Conservation (phyloP, 2,329 filamentous ascomycete genomes). For the Apiospora malaysiana region DNA sequence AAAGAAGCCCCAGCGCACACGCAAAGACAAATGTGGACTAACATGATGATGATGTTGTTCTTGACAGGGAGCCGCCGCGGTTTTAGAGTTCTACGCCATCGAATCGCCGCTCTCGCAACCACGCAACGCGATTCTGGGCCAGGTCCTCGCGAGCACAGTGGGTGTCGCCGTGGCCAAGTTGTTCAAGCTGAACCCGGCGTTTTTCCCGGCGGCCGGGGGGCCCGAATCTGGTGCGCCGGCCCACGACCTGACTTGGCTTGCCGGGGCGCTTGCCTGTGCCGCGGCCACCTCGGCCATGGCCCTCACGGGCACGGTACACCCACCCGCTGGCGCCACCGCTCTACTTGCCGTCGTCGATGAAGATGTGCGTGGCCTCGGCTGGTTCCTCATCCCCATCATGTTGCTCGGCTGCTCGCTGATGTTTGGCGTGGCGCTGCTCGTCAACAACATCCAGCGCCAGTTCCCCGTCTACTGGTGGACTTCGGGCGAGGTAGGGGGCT, state of each 20-base stretch:
- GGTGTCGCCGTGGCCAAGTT: constrained; percentile 70
- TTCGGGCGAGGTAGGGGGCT: constrained; percentile 39
- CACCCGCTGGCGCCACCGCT: constrained; percentile 76
- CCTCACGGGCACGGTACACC: constrained; percentile 74
- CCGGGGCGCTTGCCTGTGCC: constrained; percentile 69
- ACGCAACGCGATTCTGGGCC: constrained; percentile 71
- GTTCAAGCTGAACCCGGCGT: constrained; percentile 54
- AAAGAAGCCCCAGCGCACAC: background rate
- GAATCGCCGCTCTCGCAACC: constrained; percentile 77
- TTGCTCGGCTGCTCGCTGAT: constrained; percentile 66
- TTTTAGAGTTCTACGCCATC: constrained; percentile 76
- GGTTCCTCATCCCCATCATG: constrained; percentile 70
- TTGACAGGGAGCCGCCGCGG: constrained; percentile 73
- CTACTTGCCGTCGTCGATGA: constrained; percentile 69
- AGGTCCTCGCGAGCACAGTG: constrained; percentile 65
- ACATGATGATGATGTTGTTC: constrained; percentile 10
- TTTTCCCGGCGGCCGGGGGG: background rate
- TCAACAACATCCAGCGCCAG: constrained; percentile 72
- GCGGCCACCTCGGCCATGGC: constrained; percentile 69
- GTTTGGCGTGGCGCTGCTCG: constrained; percentile 63
- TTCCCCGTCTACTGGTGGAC: constrained; percentile 78
- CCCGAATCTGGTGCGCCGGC: constrained; percentile 41
- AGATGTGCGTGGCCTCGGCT: constrained; percentile 63
- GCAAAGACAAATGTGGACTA: background rate
- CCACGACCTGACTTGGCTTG: constrained; percentile 65